A percentile compares a stretch with the other conserved stretches of the same genome.
phyloP scores from a whole-genome alignment of 495 filamentous ascomycete species.

The Pseudoneurospora amorphoporcata region DNA sequence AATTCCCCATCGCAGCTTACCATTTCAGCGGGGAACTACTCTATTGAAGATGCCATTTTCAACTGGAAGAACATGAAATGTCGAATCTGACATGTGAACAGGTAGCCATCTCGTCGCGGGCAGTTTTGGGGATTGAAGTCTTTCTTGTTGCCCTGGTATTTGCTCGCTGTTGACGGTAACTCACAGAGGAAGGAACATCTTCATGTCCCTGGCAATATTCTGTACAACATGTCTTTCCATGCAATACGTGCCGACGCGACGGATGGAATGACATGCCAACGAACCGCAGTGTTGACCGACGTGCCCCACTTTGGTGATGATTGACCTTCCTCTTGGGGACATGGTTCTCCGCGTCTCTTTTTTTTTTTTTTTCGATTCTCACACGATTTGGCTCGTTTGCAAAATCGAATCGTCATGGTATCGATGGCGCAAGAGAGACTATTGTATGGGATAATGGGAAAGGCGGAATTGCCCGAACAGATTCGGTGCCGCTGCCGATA shows the following conservation, averaged over 20 bases:
- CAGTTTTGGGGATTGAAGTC: neutral
- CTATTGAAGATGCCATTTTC: neutral
- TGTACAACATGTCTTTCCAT: neutral
- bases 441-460: neutral
- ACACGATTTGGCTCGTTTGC: neutral
- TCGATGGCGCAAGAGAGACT: neutral
- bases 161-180: neutral
- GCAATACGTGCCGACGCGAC: neutral
- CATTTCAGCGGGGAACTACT: neutral
- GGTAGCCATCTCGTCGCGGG: neutral
- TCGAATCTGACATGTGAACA: neutral
- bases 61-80: neutral
- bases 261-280: neutral
- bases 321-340: neutral
- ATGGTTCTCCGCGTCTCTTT: neutral
- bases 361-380: neutral
- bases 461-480: neutral
- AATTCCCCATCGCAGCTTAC: neutral
- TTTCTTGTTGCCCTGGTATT: neutral
- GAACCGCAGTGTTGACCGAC: neutral
- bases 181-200: neutral
- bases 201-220: neutral
- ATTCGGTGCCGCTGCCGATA: neutral
- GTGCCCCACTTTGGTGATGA: neutral
- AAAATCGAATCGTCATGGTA: neutral